Base-by-base conservation (phyloP, 1,284 basidiomycete genomes). In the Naganishia cerealis region DNA sequence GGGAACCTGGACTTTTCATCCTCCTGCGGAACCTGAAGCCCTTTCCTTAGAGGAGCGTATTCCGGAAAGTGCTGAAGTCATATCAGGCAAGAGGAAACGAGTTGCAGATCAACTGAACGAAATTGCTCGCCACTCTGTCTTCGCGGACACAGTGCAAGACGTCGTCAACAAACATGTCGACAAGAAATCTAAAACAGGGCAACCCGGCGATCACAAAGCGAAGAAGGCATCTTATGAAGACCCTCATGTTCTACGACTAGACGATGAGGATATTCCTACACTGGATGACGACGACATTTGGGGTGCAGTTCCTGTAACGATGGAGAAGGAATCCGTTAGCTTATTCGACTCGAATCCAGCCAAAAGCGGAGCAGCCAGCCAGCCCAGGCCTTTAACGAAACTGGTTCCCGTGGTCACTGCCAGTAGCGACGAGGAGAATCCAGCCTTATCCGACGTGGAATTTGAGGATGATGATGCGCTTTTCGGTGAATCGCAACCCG, bases 71-170 rank as follows among this genome's bases (percentile, higher is more conserved):
- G 18, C n/a, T 40, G 63, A 73, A 42, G 59, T 72, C 3, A 73
- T 76, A 7, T 48, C 63, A n/a, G 71, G 68, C n/a, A 74, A 73
- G 53, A 66, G 67, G 54, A 59, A 66, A 16, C 66, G 66, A 29
- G 39, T 66, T 13, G 42, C 55, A 24, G 54, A 56, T n/a, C 26
- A 56, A 26, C 43, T 66, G 26, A 10, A 57, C 16, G 43, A 38
- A 29, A 66, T 66, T 24, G 63, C 63, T 21, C 40, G 53, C 24
- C 46, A 24, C 26, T 66, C 63, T 33, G 43, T 24, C n/a, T 66
- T 56, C 55, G 36, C 54, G 3, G 63, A 66, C 43, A 66, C 63
- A 7, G 40, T 66, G 1, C 50, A 53, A 42, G 61, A 63, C 39
- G 38, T 54, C n/a, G 61, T 54, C 24, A 40, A 24, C 38, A 53